Conservation (phyloP, 1,284 basidiomycete genomes). For the Stygiomarasmius scandens region DNA sequence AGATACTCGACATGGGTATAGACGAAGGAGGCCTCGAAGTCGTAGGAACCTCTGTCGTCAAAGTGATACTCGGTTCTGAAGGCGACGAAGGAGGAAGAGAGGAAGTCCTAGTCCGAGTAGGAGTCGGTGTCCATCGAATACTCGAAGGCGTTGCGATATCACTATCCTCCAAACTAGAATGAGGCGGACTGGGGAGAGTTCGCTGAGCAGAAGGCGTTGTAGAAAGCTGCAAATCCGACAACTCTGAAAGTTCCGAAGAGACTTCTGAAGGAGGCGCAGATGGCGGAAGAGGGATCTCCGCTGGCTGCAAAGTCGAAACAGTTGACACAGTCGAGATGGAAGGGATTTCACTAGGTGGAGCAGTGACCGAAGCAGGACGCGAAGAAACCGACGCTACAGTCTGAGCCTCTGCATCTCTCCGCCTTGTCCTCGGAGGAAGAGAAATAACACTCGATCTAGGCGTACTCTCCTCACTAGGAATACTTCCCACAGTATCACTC, state of each 20-base stretch:
- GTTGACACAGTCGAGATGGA: not conserved
- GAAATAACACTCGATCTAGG: slow-evolving; percentile 27
- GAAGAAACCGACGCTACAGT: not conserved
- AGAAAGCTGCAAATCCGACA: slow-evolving; percentile 14
- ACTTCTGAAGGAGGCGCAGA: slow-evolving; percentile 41
- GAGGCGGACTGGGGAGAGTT: slow-evolving; percentile 11
- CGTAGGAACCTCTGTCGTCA: slow-evolving; percentile 1
- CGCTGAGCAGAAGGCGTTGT: slow-evolving; percentile 14
- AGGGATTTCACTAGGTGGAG: not conserved
- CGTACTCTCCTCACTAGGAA: slow-evolving; percentile 42
- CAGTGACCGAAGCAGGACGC: slow-evolving; percentile 1
- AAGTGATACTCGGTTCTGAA: not conserved
- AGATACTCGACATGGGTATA: not conserved
- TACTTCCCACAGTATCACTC: slow-evolving; percentile 38
- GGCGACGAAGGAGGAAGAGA: slow-evolving; percentile 1
- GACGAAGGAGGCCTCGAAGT: not conserved
- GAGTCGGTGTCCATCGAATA: slow-evolving; percentile 5
- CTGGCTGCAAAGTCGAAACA: slow-evolving; percentile 28
- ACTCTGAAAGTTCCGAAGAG: slow-evolving; percentile 20
- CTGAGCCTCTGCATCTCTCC: not conserved
- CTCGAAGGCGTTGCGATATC: slow-evolving; percentile 11
- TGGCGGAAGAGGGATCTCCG: slow-evolving; percentile 42
- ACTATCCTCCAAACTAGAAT: slow-evolving; percentile 8
- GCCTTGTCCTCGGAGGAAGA: not conserved
- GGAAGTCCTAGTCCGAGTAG: too few relatives aligned